Evolutionary conservation across 2,329 filamentous ascomycete genomes (phyloP).

Genomic region (Cryphonectria naterciae): DNA sequence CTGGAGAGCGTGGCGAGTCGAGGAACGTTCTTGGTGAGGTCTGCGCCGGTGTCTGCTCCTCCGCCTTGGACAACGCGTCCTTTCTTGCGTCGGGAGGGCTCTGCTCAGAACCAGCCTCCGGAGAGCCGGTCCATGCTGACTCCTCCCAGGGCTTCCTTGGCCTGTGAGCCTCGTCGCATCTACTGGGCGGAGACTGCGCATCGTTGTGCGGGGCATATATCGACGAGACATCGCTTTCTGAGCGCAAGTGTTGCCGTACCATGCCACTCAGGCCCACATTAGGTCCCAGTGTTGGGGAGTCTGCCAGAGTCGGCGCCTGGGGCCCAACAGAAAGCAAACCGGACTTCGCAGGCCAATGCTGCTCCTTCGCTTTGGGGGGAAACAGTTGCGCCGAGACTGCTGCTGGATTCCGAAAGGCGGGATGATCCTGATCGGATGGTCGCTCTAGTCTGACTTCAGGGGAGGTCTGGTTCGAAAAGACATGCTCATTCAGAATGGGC

Average conservation of each 20-base stretch:
- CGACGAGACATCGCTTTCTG: slow-evolving; percentile 80
- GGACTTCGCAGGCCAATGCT: slow-evolving; percentile 33
- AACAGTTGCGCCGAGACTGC: slow-evolving; percentile 49
- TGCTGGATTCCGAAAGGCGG: slow-evolving; percentile 54
- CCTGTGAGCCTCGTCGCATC: slow-evolving; percentile 13
- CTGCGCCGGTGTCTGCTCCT: background rate
- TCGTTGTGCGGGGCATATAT: slow-evolving; percentile 58
- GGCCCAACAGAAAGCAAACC: slow-evolving; percentile 31
- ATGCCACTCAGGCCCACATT: slow-evolving; percentile 74
- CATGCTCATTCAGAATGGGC: slow-evolving; percentile 31
- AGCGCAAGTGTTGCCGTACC: slow-evolving; percentile 82
- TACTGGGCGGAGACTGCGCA: slow-evolving; percentile 5
- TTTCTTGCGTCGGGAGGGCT: slow-evolving; percentile 31
- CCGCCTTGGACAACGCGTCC: background rate
- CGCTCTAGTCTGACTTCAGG: slow-evolving; percentile 48
- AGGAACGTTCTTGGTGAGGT: slow-evolving; percentile 9
- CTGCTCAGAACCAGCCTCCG: slow-evolving; percentile 4
- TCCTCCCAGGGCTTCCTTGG: slow-evolving; percentile 16
- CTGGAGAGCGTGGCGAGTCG: slow-evolving; percentile 30
- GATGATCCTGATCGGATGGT: slow-evolving; percentile 58
- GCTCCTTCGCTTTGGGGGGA: slow-evolving; percentile 35
- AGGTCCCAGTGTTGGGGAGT: slow-evolving; percentile 82
- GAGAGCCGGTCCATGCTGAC: slow-evolving; percentile 2
- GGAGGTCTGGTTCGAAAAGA: slow-evolving; percentile 32
- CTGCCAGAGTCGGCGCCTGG: slow-evolving; percentile 44